Base-by-base conservation (phyloP, 106 monocot genomes). In the Allium fistulosum region DNA sequence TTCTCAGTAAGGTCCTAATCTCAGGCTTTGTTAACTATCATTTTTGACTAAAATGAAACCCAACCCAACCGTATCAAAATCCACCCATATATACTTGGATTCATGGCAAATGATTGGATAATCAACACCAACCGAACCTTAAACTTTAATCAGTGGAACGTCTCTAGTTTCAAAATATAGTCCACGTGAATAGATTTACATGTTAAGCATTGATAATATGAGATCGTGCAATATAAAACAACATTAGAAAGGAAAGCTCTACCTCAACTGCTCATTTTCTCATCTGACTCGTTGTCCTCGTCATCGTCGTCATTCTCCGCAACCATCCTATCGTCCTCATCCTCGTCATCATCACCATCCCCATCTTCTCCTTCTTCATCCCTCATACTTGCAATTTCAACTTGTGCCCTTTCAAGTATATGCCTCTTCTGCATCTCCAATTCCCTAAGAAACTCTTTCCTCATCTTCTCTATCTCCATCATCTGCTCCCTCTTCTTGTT, bases 391-490 rank as follows among this genome's bases (percentile, higher is more conserved):
- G 76, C 82, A 72, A 99, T 81, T 69, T 99, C 87, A 7, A 68
- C 76, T 68, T 92, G 92, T 5, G 84, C 97, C 61, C 81, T 74
- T 70, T 92, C 89, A 59, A 99, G 77, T 66, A 99, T 92, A 80
- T 92, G 83, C 77, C 80, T 86, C 67, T 82, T 86, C 66, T 87
- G 84, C 45, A 74, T 47, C 56, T 97, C 97, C 61, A 97, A 61
- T 53, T 97, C 92, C 61, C 82, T 82, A 46, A 88, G 84, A 58
- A 92, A 92, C 48, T 92, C 89, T 75, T 73, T 87, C 78, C 97
- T 86, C 92, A 97, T 87, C 69, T 74, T 84, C 70, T 89, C 92
- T 61, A 97, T 14, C 65, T 97, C 97, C 9, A 65, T 71, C 76
- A 89, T 80, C 62, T 88, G 91, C 80, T 86, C 78, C 77, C 82